Base-by-base conservation (phyloP, 1,139 yeast species). In the Hansenula lynferdii region DNA sequence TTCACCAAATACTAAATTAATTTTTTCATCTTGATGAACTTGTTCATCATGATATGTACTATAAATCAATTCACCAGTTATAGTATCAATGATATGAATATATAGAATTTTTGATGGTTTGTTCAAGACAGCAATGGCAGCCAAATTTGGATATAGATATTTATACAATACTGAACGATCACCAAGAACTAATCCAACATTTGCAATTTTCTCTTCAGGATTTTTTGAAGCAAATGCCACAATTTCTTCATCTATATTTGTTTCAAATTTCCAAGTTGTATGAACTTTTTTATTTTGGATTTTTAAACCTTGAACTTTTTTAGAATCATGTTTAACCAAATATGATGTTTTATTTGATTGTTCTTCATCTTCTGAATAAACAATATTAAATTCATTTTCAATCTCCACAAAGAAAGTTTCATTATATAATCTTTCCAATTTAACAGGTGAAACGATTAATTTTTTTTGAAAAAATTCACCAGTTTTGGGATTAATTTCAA, bases 161-260 rank as follows among this genome's bases (percentile, higher is more conserved):
- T 90, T 92, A 72, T 90, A 89, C 35, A 89, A 64, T 1, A 89
- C 94, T 1, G 81, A 70, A 53, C 87, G 74, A 51, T 85, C 80
- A 17, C 83, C 81, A 29, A 84, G 64, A 1, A 85, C 74, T 28
- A 77, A 72, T 12, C 95, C 97, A 37, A 82, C 61, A n/a, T 84
- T 80, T 1, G 82, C 76, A 4, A 80, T 70, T 16, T 61, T 58
- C 11, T 74, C 75, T 21, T 56, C 57, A 2, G 74, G 70, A 35
- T 65, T 64, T 39, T 75, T 65, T 4, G 58, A 36, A 0, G 68
- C 63, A 25, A 65, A 57, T 0, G 68, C 65, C 3, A 69, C 55
- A 31, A 77, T 57, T 14, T 54, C 43, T 43, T 67, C 72, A 25
- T 57, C 57, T 2, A 35, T 41, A 4, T 41, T 34, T 2, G 57